Percentiles rank a stretch among this genome's conserved stretches.
phyloP scores from a whole-genome alignment of 345 rosid species.

The Nephelium lappaceum region DNA sequence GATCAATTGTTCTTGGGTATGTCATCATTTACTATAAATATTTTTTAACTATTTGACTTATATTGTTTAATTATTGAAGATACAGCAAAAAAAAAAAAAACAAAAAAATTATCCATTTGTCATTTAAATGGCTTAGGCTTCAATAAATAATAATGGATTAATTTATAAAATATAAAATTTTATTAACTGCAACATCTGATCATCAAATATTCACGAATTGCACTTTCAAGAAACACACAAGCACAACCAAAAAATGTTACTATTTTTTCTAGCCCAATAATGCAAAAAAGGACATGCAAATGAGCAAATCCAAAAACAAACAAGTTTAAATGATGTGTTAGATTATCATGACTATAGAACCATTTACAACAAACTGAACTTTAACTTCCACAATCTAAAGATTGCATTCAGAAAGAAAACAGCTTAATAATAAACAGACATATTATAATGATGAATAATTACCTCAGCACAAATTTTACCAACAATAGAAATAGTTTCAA shows the following conservation, averaged over 20 bases:
- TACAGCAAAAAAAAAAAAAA: neutral
- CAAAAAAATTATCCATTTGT: neutral
- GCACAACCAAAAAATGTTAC: neutral
- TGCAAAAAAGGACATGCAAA: neutral
- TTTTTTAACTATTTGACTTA: neutral
- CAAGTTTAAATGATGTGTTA: neutral
- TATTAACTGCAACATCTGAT: neutral
- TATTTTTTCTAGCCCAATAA: neutral
- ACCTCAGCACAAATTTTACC: constrained; percentile 97
- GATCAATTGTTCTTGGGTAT: neutral
- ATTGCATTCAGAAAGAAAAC: neutral
- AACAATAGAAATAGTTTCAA: constrained; percentile 85
- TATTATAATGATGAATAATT: constrained; percentile 1
- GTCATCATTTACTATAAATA: neutral
- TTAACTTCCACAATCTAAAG: neutral
- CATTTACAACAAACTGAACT: neutral
- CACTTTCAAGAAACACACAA: neutral
- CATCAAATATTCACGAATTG: neutral
- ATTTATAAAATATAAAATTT: neutral
- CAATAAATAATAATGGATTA: neutral
- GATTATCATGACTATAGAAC: neutral
- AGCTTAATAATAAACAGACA: neutral
- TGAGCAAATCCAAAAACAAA: neutral
- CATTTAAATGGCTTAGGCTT: neutral
- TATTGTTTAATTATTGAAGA: neutral